Conservation (phyloP, 805 yeast genomes). For the Starmerella potacharoeniae region DNA sequence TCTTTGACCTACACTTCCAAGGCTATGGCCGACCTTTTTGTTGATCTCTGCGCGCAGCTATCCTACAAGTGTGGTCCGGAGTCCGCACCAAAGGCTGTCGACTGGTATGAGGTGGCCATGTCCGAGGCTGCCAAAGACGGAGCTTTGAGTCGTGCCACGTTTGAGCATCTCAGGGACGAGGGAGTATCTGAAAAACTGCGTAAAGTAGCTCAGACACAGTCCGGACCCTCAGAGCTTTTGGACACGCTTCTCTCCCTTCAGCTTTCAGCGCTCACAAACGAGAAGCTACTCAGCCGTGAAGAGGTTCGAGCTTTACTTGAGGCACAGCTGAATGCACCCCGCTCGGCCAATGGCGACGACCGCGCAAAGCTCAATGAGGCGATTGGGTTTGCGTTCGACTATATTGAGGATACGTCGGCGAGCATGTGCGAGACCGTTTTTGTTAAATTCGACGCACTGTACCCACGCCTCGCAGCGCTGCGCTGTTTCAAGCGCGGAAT, state of each 20-base stretch:
- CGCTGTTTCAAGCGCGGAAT: conserved; percentile 12
- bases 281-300: neutral
- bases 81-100: neutral
- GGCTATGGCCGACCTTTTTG: conserved; percentile 17
- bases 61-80: neutral
- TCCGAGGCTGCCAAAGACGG: neutral
- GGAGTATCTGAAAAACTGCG: neutral
- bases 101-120: neutral
- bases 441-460: conserved; percentile 6
- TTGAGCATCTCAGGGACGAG: neutral
- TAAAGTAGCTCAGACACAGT: neutral
- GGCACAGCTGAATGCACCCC: conserved; percentile 1
- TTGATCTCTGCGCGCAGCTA: neutral
- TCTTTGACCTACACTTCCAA: conserved; percentile 15
- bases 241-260: neutral
- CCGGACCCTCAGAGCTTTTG: neutral
- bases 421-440: conserved; percentile 8
- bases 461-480: conserved; percentile 11
- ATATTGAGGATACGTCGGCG: neutral
- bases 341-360: conserved; percentile 1
- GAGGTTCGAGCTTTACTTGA: neutral
- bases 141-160: neutral
- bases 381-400: conserved; percentile 10
- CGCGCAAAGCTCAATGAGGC: neutral
- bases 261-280: neutral